Evolutionary conservation across 148 eudicot species (phyloP).

Genomic region (Spergularia bocconei): DNA sequence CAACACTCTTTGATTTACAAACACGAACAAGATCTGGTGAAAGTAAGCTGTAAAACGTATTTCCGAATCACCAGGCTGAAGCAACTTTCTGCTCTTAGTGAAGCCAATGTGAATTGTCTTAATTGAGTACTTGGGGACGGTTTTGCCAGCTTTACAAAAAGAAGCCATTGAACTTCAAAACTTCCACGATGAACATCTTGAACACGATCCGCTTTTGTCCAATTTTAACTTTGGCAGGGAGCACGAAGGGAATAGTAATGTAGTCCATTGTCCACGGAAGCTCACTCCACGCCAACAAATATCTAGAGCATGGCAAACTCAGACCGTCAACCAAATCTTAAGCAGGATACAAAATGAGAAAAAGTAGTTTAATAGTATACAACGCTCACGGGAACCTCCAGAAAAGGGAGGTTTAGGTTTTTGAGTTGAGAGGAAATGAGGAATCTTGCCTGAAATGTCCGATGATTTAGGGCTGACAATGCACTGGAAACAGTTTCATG

Average conservation of each 20-base stretch:
- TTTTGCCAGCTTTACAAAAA: no score
- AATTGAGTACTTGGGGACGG: no score
- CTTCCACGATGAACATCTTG: background rate
- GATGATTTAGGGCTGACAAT: background rate
- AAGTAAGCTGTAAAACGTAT: no score
- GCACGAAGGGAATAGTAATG: background rate
- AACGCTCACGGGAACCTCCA: background rate
- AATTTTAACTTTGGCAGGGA: background rate
- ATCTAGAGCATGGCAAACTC: conserved; percentile 37
- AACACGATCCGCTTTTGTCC: no score
- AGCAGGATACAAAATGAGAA: background rate
- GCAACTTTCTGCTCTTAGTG: no score
- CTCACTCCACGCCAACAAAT: conserved; percentile 55
- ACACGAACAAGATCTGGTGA: no score
- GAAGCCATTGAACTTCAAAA: background rate
- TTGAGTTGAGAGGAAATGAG: background rate
- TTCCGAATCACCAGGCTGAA: no score
- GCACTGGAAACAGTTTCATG: background rate
- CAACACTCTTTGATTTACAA: no score
- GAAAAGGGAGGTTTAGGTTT: no score
- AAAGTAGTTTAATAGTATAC: background rate
- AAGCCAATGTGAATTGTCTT: no score
- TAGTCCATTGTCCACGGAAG: background rate
- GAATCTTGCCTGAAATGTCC: background rate
- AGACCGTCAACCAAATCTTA: background rate